Evolutionary conservation across 73 alveolate genomes (phyloP), one percentile per base, ranked within the genome.

Genomic region (Effrenium voratum): DNA sequence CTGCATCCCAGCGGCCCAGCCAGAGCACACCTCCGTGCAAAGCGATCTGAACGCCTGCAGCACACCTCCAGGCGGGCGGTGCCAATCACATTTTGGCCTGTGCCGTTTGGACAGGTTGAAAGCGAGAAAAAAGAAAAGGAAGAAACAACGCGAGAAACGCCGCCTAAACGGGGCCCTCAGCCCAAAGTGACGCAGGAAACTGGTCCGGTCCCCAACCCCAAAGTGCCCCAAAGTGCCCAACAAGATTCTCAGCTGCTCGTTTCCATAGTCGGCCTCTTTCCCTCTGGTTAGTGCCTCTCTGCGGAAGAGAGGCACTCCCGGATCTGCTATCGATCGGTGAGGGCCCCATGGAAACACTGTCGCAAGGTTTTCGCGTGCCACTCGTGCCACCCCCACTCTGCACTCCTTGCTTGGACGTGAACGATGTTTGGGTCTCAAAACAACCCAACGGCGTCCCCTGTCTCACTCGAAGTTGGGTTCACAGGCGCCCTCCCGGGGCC

Each of bases 11-110:
- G 24, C 12, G 34, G 36, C 92, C 92, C 92, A 82, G 32, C 92
- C 49, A 34, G 92, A 82, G 75, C 92, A 82, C 46, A 82, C 38
- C 30, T 82, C 92, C 55, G 49, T 45, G 92, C 47, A 82, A 32
- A 47, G 43, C 36, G 72, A 28, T 15, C 46, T n/a, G 44, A 49
- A 46, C 24, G 92, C 92, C 19, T 82, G 52, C 52, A 82, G 47
- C 5, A 0, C 10, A 28, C 73, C 92, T 81, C 68, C 10, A 63
- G 63, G 16, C 40, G 34, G 44, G 46, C 63, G 68, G 32, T 1
- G 30, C 5, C 70, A 0, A 46, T 79, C 70, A 22, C 68, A 45
- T 40, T 6, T 12, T 19, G 26, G 19, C 8, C 63, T 12, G 63
- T 8, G 63, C 8, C 8, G 19, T 19, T 52, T 8, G 19, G 19